phyloP scores from a whole-genome alignment of 805 yeast species.

The Wickerhamiella brachini region DNA sequence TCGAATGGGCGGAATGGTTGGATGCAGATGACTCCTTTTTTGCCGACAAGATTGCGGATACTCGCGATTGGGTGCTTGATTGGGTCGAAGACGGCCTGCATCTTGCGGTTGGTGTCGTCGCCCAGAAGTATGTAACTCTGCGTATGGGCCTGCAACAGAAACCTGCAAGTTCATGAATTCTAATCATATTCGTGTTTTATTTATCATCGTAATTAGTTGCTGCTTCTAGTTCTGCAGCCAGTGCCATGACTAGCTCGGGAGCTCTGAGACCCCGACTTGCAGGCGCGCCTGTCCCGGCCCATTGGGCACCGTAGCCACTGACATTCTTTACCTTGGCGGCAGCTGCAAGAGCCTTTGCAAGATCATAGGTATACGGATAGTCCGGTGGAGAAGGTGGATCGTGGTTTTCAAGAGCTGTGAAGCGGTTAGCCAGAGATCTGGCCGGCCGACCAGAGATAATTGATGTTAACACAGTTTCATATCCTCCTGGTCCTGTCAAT shows the following conservation, averaged over 20 bases:
- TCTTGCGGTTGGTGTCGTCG: conserved; percentile 69
- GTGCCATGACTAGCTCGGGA: not conserved
- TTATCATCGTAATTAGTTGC: not conserved
- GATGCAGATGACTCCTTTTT: conserved; percentile 28
- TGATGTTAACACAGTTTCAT: not conserved
- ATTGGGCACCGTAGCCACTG: not conserved
- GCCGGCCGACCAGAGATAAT: conserved; percentile 3
- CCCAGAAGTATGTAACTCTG: conserved; percentile 80
- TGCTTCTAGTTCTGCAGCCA: not conserved
- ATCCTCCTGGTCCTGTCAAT: not conserved
- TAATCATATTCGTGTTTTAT: too few species aligned
- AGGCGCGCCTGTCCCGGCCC: not conserved
- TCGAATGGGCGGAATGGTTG: conserved; percentile 91
- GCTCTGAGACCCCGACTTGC: not conserved
- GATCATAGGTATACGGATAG: conserved; percentile 4
- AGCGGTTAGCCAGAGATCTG: conserved; percentile 2
- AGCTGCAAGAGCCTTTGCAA: conserved; percentile 1
- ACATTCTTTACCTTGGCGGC: not conserved
- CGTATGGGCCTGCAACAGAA: conserved; percentile 52
- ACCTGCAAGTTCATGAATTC: not conserved
- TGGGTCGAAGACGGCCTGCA: conserved; percentile 73
- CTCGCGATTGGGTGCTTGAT: conserved; percentile 67
- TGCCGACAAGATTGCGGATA: conserved; percentile 43
- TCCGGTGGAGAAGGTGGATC: not conserved
- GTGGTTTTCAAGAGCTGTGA: not conserved